Conservation (phyloP, 352 stramenopile genomes). For the Globisporangium ultimum region DNA sequence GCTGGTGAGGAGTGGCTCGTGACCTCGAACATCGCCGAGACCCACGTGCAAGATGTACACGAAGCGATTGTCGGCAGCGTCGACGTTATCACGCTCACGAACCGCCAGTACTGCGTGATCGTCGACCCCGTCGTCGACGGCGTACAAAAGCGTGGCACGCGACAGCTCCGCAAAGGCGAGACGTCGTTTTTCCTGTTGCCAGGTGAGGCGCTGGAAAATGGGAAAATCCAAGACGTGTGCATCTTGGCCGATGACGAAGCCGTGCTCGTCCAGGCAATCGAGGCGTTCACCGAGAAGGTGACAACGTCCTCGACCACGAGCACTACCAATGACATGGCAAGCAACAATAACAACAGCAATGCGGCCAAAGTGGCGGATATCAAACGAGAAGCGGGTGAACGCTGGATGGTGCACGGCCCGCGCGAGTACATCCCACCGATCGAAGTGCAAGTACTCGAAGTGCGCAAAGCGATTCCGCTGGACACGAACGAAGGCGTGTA, state of each 20-base stretch:
- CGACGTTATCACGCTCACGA: constrained; percentile 62
- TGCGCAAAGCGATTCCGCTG: constrained; percentile 70
- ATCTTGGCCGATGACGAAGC: constrained; percentile 75
- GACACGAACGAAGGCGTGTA: constrained; percentile 80
- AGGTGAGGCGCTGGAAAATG: constrained; percentile 56
- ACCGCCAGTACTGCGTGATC: constrained; percentile 82
- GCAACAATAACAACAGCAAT: constrained; percentile 20
- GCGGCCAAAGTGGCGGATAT: constrained; percentile 21
- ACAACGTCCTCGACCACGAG: background rate
- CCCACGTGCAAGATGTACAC: constrained; percentile 74
- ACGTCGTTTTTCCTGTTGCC: constrained; percentile 72
- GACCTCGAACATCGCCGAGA: constrained; percentile 66
- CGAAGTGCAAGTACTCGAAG: constrained; percentile 70
- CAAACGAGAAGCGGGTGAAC: constrained; percentile 60
- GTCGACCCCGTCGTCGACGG: constrained; percentile 64
- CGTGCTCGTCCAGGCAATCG: constrained; percentile 70
- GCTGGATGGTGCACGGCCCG: constrained; percentile 80
- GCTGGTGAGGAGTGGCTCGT: constrained; percentile 81
- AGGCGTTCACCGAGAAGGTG: constrained; percentile 54
- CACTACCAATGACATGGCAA: background rate
- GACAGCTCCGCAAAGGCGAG: constrained; percentile 70
- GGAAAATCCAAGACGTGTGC: constrained; percentile 57
- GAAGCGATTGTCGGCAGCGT: constrained; percentile 67
- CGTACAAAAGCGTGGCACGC: constrained; percentile 66
- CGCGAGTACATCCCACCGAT: constrained; percentile 79